Evolutionary conservation across 2,329 filamentous ascomycete genomes (phyloP).

Genomic region (Aspergillus puulaauensis): DNA sequence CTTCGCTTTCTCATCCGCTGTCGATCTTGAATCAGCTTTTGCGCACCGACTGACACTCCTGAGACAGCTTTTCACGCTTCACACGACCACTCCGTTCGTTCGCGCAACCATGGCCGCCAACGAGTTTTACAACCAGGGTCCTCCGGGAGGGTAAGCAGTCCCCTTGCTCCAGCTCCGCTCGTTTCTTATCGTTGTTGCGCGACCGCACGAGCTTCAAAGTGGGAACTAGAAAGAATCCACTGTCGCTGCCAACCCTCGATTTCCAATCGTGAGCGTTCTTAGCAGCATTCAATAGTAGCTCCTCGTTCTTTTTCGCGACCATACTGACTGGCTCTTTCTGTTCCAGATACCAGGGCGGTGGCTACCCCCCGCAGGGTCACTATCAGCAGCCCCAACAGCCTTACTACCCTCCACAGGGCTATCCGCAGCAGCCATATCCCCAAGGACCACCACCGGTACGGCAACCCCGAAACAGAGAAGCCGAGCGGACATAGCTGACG

Average conservation of each 20-base stretch:
- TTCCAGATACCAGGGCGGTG: background rate
- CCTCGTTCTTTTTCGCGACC: background rate
- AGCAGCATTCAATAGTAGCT: background rate
- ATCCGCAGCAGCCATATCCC: slow-evolving; percentile 24
- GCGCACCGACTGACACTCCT: background rate
- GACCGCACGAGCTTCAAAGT: background rate
- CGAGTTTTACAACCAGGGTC: slow-evolving; percentile 23
- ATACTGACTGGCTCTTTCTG: background rate
- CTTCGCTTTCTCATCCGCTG: background rate
- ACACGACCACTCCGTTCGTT: background rate
- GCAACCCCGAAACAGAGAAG: background rate
- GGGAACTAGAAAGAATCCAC: too few species aligned
- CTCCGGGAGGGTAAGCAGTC: slow-evolving; percentile 37
- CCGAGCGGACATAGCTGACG: background rate
- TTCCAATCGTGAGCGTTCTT: background rate
- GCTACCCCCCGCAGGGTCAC: slow-evolving; percentile 24
- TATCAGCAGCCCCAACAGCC: slow-evolving; percentile 36
- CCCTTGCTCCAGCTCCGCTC: background rate
- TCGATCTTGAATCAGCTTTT: slow-evolving; percentile 4
- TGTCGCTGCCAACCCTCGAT: background rate
- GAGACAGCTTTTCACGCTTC: background rate
- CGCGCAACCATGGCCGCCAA: slow-evolving; percentile 20
- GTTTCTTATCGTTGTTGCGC: background rate
- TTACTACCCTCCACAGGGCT: slow-evolving; percentile 29
- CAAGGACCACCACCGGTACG: slow-evolving; percentile 25